These are phyloP conservation scores for Aureobasidium melanogenum DNA, from an alignment of 2,329 filamentous ascomycete genomes.

Conservation along the genomic window DNA sequence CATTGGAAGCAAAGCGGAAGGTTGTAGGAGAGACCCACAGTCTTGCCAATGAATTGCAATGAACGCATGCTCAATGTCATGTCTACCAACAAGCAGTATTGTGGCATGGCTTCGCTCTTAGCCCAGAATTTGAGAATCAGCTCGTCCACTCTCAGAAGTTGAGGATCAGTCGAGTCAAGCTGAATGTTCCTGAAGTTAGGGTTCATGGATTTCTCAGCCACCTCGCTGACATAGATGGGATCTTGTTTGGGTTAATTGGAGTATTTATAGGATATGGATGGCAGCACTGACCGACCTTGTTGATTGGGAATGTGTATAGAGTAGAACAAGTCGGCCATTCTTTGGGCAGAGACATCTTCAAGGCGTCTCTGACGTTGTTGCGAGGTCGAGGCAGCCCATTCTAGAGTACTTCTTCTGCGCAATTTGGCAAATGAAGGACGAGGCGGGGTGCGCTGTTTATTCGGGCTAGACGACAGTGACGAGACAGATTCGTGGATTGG, in stretches of 20 bases:
- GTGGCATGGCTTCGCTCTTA: conserved; percentile 43
- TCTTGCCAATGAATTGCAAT: conserved; percentile 69
- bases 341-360: conserved; percentile 60
- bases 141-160: conserved; percentile 55
- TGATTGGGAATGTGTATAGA: conserved; percentile 62
- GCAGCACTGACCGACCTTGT: conserved; percentile 24
- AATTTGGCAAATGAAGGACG: conserved; percentile 31
- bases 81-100: conserved; percentile 60
- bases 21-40: conserved; percentile 25
- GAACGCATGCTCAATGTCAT: conserved; percentile 61
- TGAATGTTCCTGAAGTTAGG: conserved; percentile 85
- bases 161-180: conserved; percentile 49
- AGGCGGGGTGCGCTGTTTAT: conserved; percentile 13
- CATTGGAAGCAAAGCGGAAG: neutral
- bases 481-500: conserved; percentile 21
- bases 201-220: conserved; percentile 72
- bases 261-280: neutral
- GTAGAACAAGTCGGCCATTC: conserved; percentile 83
- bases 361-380: conserved; percentile 62
- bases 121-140: conserved; percentile 70
- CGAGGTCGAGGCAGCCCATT: conserved; percentile 54
- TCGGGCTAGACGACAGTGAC: neutral
- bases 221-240: conserved; percentile 85
- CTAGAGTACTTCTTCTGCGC: conserved; percentile 51
- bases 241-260: conserved; percentile 33